phyloP scores from a whole-genome alignment of 177 flowering plant species.

The Telopea speciosissima region DNA sequence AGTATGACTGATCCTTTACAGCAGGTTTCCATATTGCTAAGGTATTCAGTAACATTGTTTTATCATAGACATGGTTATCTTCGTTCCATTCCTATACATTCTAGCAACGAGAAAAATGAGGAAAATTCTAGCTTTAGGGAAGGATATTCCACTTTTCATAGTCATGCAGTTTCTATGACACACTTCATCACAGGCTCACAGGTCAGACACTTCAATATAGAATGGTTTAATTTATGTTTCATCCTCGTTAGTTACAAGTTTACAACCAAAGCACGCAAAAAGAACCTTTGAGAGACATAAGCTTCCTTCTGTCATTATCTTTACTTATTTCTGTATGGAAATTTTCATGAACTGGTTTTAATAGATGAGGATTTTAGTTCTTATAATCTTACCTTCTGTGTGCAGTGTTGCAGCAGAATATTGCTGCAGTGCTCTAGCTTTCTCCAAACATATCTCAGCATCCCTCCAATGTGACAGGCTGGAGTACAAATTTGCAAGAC shows the following conservation, averaged over 20 bases:
- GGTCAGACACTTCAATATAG: not conserved
- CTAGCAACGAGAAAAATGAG: not conserved
- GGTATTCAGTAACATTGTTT: too few relatives aligned
- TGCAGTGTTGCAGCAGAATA: slow-evolving; percentile 58
- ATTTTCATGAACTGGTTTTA: not conserved
- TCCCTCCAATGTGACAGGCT: slow-evolving; percentile 89
- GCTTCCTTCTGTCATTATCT: not conserved
- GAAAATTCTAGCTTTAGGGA: not conserved
- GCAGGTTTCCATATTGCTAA: not conserved
- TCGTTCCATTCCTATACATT: too few relatives aligned
- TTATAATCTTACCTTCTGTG: slow-evolving; percentile 74
- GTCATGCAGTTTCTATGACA: not conserved
- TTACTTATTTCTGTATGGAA: not conserved
- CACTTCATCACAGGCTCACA: not conserved
- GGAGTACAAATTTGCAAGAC: slow-evolving; percentile 75
- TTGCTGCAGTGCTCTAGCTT: slow-evolving; percentile 61
- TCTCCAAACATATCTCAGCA: slow-evolving; percentile 82
- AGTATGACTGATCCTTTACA: not conserved
- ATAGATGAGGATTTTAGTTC: slow-evolving; percentile 10
- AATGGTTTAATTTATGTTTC: not conserved
- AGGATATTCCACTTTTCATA: not conserved
- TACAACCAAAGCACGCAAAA: not conserved
- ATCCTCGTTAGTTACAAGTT: not conserved
- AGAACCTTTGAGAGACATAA: not conserved
- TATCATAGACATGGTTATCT: not conserved